Conservation (phyloP, 176 grass and related monocot genomes). For the Urochloa ruziziensis region DNA sequence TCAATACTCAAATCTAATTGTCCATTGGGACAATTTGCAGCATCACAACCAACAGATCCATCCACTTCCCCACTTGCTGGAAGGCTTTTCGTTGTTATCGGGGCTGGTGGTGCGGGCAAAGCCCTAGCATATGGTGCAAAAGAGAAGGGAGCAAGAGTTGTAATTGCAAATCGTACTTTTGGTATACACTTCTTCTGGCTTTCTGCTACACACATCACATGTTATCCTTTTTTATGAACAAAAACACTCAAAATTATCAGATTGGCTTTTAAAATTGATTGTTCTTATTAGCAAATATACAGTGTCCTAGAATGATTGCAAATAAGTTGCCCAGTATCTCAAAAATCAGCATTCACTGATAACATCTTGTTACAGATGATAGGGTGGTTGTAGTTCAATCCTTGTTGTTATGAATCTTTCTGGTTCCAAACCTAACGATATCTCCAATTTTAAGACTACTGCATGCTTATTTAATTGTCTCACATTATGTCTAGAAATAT, state of each 20-base stretch:
- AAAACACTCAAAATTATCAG: not conserved
- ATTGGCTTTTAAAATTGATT: not conserved
- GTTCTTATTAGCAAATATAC: not conserved
- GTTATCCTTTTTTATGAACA: not conserved
- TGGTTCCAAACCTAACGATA: not conserved
- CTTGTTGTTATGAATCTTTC: not conserved
- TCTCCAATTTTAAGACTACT: not conserved
- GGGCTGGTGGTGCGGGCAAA: slow-evolving; percentile 95
- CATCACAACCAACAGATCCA: slow-evolving; percentile 37
- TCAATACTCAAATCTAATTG: slow-evolving; percentile 12
- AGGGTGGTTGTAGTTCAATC: not conserved
- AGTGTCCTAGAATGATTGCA: slow-evolving; percentile 1
- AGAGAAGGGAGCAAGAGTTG: slow-evolving; percentile 92
- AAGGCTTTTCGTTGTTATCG: slow-evolving; percentile 83
- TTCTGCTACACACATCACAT: not conserved
- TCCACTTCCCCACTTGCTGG: slow-evolving; percentile 68
- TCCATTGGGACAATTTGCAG: slow-evolving; percentile 37
- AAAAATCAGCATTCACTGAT: slow-evolving; percentile 3
- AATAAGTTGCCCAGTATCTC: not conserved
- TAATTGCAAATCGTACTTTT: slow-evolving; percentile 96
- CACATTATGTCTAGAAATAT: not conserved
- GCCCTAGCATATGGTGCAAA: slow-evolving; percentile 98
- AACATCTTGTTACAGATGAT: not conserved
- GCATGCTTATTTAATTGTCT: not conserved
- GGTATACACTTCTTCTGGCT: slow-evolving; percentile 46